Evolutionary conservation across 2,329 filamentous ascomycete genomes (phyloP).

Genomic region (Thielaviopsis euricoi): DNA sequence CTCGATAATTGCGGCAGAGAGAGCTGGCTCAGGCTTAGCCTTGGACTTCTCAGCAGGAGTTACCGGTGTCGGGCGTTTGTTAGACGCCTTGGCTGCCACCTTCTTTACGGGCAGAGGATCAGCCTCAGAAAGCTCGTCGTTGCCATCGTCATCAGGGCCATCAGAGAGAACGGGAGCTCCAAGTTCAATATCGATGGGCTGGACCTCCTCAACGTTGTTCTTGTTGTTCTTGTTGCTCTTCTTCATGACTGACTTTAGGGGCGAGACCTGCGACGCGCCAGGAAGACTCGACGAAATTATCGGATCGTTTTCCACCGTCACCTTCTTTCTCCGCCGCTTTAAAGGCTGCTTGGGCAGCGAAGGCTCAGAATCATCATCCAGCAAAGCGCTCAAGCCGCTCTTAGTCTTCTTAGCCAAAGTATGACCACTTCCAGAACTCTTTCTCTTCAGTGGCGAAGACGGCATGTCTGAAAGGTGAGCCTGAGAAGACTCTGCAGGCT

Average conservation of each 20-base stretch:
- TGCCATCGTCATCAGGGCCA: background rate
- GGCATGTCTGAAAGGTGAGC: background rate
- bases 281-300: background rate
- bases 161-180: background rate
- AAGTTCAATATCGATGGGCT: background rate
- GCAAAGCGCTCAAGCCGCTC: background rate
- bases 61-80: background rate
- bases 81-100: background rate
- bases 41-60: background rate
- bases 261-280: background rate
- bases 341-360: background rate
- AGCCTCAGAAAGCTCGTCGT: background rate
- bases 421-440: background rate
- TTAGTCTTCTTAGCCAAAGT: background rate
- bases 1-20: conserved; percentile 10
- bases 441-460: background rate
- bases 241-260: background rate
- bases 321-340: background rate
- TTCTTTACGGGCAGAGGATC: background rate
- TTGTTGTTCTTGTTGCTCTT: background rate
- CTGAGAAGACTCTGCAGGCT: background rate
- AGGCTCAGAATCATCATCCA: background rate
- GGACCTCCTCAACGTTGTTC: no score
- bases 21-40: background rate
- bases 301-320: background rate